A percentile compares a stretch with the other conserved stretches of the same genome.
Evolutionary conservation across 2,329 filamentous ascomycete genomes (phyloP).

Genomic region (Microcyclosporella mali): DNA sequence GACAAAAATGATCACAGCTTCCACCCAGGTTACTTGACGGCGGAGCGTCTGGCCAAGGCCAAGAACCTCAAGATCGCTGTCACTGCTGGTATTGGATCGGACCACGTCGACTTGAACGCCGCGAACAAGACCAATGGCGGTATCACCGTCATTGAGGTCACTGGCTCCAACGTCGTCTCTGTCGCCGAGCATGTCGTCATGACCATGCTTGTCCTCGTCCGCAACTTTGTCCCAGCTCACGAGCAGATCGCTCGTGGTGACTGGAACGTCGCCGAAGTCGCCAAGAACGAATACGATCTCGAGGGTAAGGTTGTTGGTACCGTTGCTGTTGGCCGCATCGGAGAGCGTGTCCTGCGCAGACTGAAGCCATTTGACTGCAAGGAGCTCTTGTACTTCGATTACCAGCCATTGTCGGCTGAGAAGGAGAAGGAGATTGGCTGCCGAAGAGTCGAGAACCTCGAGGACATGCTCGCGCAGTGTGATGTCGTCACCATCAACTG

Average conservation of each 20-base stretch:
- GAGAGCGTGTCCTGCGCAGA: constrained; percentile 91
- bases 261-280: constrained; percentile 91
- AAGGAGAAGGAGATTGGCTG: constrained; percentile 92
- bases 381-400: constrained; percentile 98
- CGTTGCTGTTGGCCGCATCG: constrained; percentile 94
- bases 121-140: constrained; percentile 98
- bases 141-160: constrained; percentile 94
- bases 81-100: constrained; percentile 95
- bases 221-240: constrained; percentile 97
- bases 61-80: constrained; percentile 98
- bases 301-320: constrained; percentile 97
- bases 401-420: constrained; percentile 85
- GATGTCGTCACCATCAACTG: constrained; percentile 99
- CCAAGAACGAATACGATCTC: constrained; percentile 97
- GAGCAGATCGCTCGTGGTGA: constrained; percentile 84
- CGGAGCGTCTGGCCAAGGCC: constrained; percentile 91
- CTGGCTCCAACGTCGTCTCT: constrained; percentile 95
- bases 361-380: constrained; percentile 99
- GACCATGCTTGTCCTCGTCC: constrained; percentile 92
- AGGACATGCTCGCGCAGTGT: constrained; percentile 91
- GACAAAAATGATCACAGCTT: constrained; percentile 56
- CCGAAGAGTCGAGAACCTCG: constrained; percentile 78
- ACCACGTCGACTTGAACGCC: constrained; percentile 94
- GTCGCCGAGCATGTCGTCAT: constrained; percentile 99
- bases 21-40: constrained; percentile 96